Conservation (phyloP, 345 rosid genomes). For the Eucalyptus regnans region DNA sequence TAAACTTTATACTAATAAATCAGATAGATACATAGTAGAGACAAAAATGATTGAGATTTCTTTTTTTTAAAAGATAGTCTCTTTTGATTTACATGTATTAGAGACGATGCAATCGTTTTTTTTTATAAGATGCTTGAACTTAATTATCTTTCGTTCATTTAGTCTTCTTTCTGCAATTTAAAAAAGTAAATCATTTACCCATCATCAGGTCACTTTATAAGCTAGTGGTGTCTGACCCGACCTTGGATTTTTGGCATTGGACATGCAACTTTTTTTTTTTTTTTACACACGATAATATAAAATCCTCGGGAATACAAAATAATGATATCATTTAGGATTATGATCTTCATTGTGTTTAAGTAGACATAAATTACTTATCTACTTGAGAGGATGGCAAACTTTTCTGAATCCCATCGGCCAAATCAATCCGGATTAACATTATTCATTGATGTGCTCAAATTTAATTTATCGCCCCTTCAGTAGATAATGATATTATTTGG, state of each 20-base stretch:
- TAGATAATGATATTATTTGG: background rate
- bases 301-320: background rate
- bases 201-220: background rate
- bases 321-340: background rate
- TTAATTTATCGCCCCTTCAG: background rate
- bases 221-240: background rate
- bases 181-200: background rate
- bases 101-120: background rate
- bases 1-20: background rate
- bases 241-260: background rate
- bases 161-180: background rate
- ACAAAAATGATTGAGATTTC: background rate
- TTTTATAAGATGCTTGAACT: background rate
- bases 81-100: background rate
- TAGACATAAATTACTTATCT: background rate
- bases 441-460: background rate
- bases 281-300: background rate
- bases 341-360: background rate
- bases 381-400: background rate
- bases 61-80: background rate
- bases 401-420: background rate
- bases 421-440: background rate
- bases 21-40: background rate
- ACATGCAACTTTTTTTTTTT: background rate
- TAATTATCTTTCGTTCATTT: background rate